phyloP scores from a whole-genome alignment of 2,329 filamentous ascomycete genomes.

The Penicillium sp. region DNA sequence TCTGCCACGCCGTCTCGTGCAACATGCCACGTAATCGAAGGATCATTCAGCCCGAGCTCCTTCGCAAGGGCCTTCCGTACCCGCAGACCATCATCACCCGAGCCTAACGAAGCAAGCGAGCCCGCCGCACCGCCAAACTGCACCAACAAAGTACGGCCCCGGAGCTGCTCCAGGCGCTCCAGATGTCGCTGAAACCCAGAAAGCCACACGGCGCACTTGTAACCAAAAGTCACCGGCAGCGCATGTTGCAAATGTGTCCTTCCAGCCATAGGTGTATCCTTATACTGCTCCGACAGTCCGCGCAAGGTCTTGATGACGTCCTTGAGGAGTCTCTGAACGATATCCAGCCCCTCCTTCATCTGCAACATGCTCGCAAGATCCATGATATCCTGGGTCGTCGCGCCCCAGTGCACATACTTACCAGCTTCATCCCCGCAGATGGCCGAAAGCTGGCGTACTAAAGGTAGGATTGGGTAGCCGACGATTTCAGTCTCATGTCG shows the following conservation, averaged over 20 bases:
- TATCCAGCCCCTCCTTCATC: slow-evolving; percentile 48
- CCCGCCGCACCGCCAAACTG: slow-evolving; percentile 57
- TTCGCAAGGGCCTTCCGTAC: slow-evolving; percentile 49
- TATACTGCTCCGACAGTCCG: slow-evolving; percentile 43
- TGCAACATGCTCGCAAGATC: slow-evolving; percentile 53
- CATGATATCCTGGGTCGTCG: slow-evolving; percentile 59
- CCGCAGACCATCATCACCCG: slow-evolving; percentile 45
- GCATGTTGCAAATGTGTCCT: slow-evolving; percentile 57
- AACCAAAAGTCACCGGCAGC: slow-evolving; percentile 54
- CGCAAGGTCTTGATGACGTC: slow-evolving; percentile 45
- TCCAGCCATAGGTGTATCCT: slow-evolving; percentile 55
- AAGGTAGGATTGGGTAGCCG: slow-evolving; percentile 51
- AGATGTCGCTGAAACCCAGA: slow-evolving; percentile 48
- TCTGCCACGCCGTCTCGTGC: slow-evolving; percentile 53
- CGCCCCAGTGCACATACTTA: slow-evolving; percentile 56
- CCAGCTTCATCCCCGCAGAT: slow-evolving; percentile 31
- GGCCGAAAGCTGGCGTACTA: slow-evolving; percentile 48
- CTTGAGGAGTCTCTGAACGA: slow-evolving; percentile 46
- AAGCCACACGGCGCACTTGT: slow-evolving; percentile 55
- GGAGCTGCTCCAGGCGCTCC: slow-evolving; percentile 47
- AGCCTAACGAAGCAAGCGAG: slow-evolving; percentile 51
- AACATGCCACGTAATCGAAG: slow-evolving; percentile 56
- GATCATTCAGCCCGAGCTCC: slow-evolving; percentile 47
- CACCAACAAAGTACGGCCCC: slow-evolving; percentile 47
- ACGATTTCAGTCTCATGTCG: slow-evolving; percentile 50